Percentiles rank a stretch among this genome's conserved stretches.
These are phyloP conservation scores for Pseudozyma hubeiensis DNA, from an alignment of 1,284 basidiomycete species.

Conservation along the genomic window DNA sequence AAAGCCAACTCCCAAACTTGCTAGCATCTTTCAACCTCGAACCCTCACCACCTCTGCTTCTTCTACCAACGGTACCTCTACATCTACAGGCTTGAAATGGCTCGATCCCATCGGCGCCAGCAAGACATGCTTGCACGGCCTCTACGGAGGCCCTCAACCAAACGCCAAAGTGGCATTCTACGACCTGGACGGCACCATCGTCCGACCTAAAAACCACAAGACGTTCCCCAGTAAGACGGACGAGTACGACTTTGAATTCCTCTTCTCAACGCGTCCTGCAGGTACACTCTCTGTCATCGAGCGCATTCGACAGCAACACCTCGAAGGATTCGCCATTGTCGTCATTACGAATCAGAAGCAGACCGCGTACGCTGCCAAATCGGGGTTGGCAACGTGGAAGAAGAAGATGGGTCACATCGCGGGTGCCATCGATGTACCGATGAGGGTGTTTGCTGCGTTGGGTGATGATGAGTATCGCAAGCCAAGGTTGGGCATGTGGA, in stretches of 20 bases:
- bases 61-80: constrained; percentile 2
- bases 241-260: constrained; percentile 55
- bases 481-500: constrained; percentile 58
- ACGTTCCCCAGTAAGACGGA: constrained; percentile 48
- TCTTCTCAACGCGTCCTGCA: constrained; percentile 11
- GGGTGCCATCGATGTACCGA: constrained; percentile 45
- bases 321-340: constrained; percentile 30
- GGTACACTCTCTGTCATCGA: constrained; percentile 12
- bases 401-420: constrained; percentile 53
- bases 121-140: constrained; percentile 38
- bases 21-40: constrained; percentile 43
- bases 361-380: constrained; percentile 18
- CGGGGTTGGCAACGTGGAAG: constrained; percentile 45
- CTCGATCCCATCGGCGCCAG: constrained; percentile 28
- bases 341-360: constrained; percentile 60
- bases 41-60: neutral
- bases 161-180: constrained; percentile 50
- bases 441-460: constrained; percentile 55
- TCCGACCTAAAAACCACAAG: constrained; percentile 49
- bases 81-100: constrained; percentile 21
- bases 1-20: constrained; percentile 25
- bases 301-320: constrained; percentile 30
- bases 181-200: constrained; percentile 60
- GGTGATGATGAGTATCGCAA: constrained; percentile 61
- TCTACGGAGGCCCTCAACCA: constrained; percentile 29